Conservation (phyloP, 305 asterid genomes). For the Fraxinus platypoda region DNA sequence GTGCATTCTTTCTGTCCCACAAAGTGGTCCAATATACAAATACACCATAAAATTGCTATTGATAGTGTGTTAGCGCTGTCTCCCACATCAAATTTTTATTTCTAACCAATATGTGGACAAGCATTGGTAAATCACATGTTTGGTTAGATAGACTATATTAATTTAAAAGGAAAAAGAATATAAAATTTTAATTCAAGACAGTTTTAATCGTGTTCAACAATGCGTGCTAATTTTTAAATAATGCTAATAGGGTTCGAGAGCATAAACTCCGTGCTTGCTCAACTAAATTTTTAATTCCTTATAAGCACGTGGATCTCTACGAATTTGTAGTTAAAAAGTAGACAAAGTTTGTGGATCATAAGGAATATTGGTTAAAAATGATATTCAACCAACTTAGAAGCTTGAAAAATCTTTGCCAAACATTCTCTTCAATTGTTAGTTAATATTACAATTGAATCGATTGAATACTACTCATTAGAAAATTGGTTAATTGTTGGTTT, state of each 20-base stretch:
- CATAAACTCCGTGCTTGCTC: too few relatives aligned
- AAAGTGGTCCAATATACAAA: slow-evolving; percentile 51
- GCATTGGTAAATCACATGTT: not conserved
- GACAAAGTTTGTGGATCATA: too few relatives aligned
- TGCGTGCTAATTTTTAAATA: too few relatives aligned
- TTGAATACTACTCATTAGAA: not conserved
- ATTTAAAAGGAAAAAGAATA: too few relatives aligned
- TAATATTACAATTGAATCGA: too few relatives aligned
- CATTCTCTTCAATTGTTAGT: too few relatives aligned
- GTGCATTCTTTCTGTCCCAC: slow-evolving; percentile 41
- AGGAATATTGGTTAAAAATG: not conserved
- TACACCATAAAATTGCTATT: slow-evolving; percentile 22
- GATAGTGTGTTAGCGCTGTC: slow-evolving; percentile 67
- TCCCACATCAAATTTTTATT: slow-evolving; percentile 40
- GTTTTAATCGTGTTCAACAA: too few relatives aligned
- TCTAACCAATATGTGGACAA: not conserved
- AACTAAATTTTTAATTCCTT: not conserved
- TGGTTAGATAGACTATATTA: not conserved
- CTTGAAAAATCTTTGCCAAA: too few relatives aligned
- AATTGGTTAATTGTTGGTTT: not conserved
- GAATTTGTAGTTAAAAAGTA: too few relatives aligned
- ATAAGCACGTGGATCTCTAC: not conserved
- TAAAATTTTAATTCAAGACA: too few relatives aligned
- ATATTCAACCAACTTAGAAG: too few relatives aligned
- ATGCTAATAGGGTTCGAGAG: not conserved